Evolutionary conservation across 768 basidiomycete species (phyloP).

Genomic region (Auricularia cornea): DNA sequence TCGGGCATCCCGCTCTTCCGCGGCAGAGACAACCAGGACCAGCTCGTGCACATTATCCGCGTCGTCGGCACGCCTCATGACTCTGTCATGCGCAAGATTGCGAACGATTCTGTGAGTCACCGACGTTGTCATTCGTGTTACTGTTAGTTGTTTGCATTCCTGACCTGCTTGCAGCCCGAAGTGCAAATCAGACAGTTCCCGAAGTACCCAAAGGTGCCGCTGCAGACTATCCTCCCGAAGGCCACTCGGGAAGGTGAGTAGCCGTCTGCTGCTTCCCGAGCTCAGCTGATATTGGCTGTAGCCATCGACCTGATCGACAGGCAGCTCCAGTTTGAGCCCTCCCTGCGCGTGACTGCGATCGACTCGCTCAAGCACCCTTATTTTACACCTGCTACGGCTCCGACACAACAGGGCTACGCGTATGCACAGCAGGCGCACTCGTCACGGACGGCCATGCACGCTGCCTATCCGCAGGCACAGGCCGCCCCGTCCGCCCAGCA

Average conservation of each 20-base stretch:
- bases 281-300: constrained; percentile 13
- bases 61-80: constrained; percentile 94
- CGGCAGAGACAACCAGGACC: constrained; percentile 94
- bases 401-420: background rate
- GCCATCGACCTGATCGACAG: constrained; percentile 92
- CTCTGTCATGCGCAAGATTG: constrained; percentile 77
- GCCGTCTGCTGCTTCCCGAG: background rate
- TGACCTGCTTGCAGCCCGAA: constrained; percentile 51
- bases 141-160: background rate
- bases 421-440: background rate
- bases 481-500: background rate
- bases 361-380: constrained; percentile 91
- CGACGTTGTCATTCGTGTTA: constrained; percentile 22
- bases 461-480: background rate
- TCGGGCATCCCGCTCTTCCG: constrained; percentile 94
- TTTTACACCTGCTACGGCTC: constrained; percentile 50
- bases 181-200: constrained; percentile 78
- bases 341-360: constrained; percentile 81
- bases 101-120: constrained; percentile 80
- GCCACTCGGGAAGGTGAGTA: constrained; percentile 69
- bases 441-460: background rate
- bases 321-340: constrained; percentile 92
- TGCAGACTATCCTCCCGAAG: constrained; percentile 75
- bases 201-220: constrained; percentile 75
- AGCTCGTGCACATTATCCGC: constrained; percentile 95